These are phyloP conservation scores for Epichloe gansuensis DNA, from an alignment of 2,329 filamentous ascomycete genomes.

Conservation along the genomic window DNA sequence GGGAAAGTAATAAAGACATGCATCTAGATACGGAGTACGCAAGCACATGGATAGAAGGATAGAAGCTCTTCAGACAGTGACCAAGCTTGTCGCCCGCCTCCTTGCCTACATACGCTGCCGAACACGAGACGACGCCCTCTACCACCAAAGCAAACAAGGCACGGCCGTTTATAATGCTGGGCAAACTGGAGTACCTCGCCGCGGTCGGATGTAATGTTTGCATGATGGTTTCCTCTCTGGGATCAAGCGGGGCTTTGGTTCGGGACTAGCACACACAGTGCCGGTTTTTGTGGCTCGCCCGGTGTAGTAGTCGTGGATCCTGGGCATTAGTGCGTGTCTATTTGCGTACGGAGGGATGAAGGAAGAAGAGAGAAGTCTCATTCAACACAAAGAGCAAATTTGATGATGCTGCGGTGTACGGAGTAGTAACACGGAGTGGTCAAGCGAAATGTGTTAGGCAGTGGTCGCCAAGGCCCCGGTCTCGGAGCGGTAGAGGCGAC, in stretches of 20 bases:
- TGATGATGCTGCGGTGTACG: background rate
- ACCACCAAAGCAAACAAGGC: background rate
- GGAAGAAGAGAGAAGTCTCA: background rate
- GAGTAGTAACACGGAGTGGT: background rate
- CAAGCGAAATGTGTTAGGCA: background rate
- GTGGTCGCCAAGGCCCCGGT: background rate
- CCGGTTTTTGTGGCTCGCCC: background rate
- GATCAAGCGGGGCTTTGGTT: background rate
- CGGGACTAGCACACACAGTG: constrained; percentile 1
- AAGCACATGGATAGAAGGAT: background rate
- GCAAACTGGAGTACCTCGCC: background rate
- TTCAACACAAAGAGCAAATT: background rate
- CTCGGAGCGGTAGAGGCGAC: background rate
- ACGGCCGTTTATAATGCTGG: background rate
- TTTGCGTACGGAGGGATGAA: background rate
- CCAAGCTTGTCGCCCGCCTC: background rate
- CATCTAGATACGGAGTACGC: background rate
- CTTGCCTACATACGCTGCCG: background rate
- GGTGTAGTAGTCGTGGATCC: background rate
- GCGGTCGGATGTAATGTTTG: constrained; percentile 3
- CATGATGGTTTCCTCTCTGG: background rate
- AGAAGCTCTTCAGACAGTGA: background rate
- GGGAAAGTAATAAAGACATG: background rate
- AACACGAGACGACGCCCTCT: background rate
- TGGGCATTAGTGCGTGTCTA: background rate